These are phyloP conservation scores for Dioscorea dumetorum DNA, from an alignment of 106 monocot species.

Conservation along the genomic window DNA sequence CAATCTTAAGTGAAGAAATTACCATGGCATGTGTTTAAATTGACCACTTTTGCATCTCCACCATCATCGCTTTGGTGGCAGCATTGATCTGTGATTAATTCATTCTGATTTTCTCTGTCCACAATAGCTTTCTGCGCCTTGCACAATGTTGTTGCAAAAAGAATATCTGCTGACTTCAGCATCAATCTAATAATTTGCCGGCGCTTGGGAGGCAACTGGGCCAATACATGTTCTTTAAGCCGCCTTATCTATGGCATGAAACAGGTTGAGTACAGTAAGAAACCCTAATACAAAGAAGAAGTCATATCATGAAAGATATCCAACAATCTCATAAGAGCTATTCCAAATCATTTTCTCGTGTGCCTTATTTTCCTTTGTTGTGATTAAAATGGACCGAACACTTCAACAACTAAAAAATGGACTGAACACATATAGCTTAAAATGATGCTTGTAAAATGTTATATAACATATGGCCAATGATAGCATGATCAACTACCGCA, in stretches of 20 bases:
- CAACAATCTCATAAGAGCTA: neutral
- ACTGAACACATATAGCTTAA: too few species aligned
- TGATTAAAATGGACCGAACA: too few species aligned
- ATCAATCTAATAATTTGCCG: constrained; percentile 75
- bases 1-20: neutral
- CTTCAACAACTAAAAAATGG: too few species aligned
- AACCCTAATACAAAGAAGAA: neutral
- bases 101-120: constrained; percentile 5
- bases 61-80: constrained; percentile 8
- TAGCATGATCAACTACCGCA: too few species aligned
- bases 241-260: constrained; percentile 62
- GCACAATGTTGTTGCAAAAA: constrained; percentile 30
- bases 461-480: too few species aligned
- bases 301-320: neutral
- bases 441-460: too few species aligned
- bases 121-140: neutral
- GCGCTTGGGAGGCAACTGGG: constrained; percentile 90
- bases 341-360: too few species aligned
- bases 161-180: constrained; percentile 68
- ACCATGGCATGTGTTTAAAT: constrained; percentile 10
- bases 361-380: too few species aligned
- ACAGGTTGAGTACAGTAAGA: neutral
- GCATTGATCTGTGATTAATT: constrained; percentile 9
- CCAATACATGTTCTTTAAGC: constrained; percentile 84
- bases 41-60: constrained; percentile 10